Base-by-base conservation (phyloP, 805 yeast species). In the Ogataea paradorogensis region DNA sequence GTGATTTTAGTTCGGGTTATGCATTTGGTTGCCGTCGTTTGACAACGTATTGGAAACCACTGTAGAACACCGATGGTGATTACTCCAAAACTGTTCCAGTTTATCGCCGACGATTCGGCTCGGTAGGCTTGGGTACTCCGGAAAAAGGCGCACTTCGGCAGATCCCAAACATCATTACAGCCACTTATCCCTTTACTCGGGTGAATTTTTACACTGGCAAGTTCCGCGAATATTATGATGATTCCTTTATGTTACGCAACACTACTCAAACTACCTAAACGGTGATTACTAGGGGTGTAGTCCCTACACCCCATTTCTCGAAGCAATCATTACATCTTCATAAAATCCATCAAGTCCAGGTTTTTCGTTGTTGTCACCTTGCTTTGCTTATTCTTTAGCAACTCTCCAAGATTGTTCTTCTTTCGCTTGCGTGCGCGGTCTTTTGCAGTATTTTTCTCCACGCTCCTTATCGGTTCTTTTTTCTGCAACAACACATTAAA, bases 321-420 rank as follows among this genome's bases (percentile, higher is more conserved):
- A 33, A 9, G n/a, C 36, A 14, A 15, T 23, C 20, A 18, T 18
- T 26, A 37, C 44, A 33, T 30, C 28, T 50, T 53, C 61, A 58
- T 52, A 42, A 59, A 52, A 28, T 56, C 59, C 49, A 58, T 55
- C 37, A 59, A 40, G 45, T 51, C 55, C 38, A 56, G 43, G 15
- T 38, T 34, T 7, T 30, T 33, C 7, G 31, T 32, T 9, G 30
- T 33, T 7, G 29, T 32, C 10, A 30, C 34, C 26, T 45, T 46
- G 28, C 41, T 40, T 35, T 46, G 38, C 38, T 45, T 50, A 40
- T 54, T 51, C 32, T 42, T 36, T 40, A 62, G 34, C 38, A 59
- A 22, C 25, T 32, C 46, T 7, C 48, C 35, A 30, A 62, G 46
- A 27, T 52, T 54, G 28, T 49, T 53, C 50, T 46, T 50, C 46